Evolutionary conservation across 768 basidiomycete genomes (phyloP).

Genomic region (Calvatia gigantea): DNA sequence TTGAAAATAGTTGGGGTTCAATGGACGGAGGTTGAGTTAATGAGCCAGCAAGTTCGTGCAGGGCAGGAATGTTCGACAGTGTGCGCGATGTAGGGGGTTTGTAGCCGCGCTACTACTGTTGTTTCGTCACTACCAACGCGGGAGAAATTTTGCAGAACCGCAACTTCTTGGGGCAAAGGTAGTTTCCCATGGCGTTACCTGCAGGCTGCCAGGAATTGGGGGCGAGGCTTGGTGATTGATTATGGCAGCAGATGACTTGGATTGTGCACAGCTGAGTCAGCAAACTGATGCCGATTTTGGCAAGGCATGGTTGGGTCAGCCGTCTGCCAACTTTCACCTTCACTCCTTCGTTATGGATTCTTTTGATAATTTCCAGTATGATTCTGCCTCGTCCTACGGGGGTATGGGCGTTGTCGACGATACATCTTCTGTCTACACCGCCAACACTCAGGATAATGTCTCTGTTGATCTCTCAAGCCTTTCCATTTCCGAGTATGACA

Average conservation of each 20-base stretch:
- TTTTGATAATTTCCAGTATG: constrained; percentile 84
- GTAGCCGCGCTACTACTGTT: too few relatives aligned
- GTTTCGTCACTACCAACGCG: background rate
- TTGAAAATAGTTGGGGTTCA: too few relatives aligned
- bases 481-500: constrained; percentile 62
- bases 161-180: background rate
- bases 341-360: constrained; percentile 56
- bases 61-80: background rate
- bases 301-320: constrained; percentile 2
- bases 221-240: background rate
- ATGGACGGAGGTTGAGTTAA: too few relatives aligned
- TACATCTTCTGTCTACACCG: constrained; percentile 77
- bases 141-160: background rate
- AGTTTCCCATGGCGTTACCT: too few relatives aligned
- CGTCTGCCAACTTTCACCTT: background rate
- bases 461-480: constrained; percentile 66
- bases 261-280: constrained; percentile 15
- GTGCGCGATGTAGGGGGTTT: too few relatives aligned
- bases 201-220: background rate
- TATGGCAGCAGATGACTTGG: background rate
- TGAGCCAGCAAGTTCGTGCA: background rate
- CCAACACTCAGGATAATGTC: constrained; percentile 58
- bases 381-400: constrained; percentile 79
- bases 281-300: constrained; percentile 18
- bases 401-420: constrained; percentile 73